Percentiles rank a stretch among this genome's conserved stretches.
Conservation (phyloP, 805 yeast species). For the Candida suzukii region DNA sequence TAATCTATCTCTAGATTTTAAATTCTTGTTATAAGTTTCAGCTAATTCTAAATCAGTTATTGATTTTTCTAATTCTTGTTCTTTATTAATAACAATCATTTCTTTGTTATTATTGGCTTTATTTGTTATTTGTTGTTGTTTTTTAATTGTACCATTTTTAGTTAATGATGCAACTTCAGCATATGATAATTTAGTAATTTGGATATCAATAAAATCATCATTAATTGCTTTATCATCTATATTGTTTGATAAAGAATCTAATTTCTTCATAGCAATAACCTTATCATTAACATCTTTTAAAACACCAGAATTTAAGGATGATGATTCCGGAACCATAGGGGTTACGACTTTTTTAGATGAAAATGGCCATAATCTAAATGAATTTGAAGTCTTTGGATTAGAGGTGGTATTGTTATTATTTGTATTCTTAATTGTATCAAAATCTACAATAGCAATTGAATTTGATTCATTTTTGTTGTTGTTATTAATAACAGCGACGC, state of each 20-base stretch:
- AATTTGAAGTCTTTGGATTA: slow-evolving; percentile 2
- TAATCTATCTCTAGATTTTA: slow-evolving; percentile 4
- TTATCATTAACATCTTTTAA: slow-evolving; percentile 9
- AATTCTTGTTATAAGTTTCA: slow-evolving; percentile 8
- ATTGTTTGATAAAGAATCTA: slow-evolving; percentile 1
- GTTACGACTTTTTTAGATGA: no score
- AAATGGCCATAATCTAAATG: slow-evolving; percentile 16
- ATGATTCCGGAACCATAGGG: no score
- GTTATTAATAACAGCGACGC: background rate
- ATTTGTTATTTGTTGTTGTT: background rate
- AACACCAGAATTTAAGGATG: slow-evolving; percentile 4
- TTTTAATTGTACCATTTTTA: background rate
- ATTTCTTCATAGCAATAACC: slow-evolving; percentile 26
- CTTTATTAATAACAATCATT: slow-evolving; percentile 20
- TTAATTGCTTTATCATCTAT: slow-evolving; percentile 16
- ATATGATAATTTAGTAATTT: slow-evolving; percentile 40
- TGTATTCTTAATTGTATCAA: slow-evolving; percentile 12
- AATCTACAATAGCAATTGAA: slow-evolving; percentile 11
- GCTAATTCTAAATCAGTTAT: slow-evolving; percentile 25
- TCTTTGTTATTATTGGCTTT: background rate
- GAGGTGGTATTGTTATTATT: background rate
- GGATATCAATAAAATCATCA: slow-evolving; percentile 38
- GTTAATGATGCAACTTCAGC: slow-evolving; percentile 42
- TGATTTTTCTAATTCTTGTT: slow-evolving; percentile 22
- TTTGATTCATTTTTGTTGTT: no score